Base-by-base conservation (phyloP, 2,329 filamentous ascomycete genomes). In the Fusarium albosuccineum region DNA sequence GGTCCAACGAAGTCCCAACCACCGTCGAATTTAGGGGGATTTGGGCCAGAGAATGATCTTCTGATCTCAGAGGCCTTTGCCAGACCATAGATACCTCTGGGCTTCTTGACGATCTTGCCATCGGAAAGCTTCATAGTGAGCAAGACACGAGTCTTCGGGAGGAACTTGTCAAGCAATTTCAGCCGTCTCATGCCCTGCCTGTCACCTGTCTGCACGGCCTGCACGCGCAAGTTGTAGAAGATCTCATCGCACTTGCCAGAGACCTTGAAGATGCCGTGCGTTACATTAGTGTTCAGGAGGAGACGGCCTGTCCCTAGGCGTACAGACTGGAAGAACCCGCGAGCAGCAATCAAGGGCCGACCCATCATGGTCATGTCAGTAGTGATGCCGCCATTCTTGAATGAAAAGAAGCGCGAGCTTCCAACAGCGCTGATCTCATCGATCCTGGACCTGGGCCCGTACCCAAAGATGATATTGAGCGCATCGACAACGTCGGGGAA, bases 311-410 rank as follows among this genome's bases (percentile, higher is more conserved):
- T 88, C 1, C 82, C 82, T 1, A 85, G 77, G 6, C 86, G 83
- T 3, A 83, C 80, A 33, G 85, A 87, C 70, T 86, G 84, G 57
- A 87, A 87, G 67, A 85, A 87, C 1, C 86, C 86, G 14, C 86
- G 82, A 2, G 84, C 75, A 30, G 85, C 80, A 8, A 77, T 44
- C 17, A 84, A 76, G 8, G 76, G 70, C 10, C 75, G 75, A 1
- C 70, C 70, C 0, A 33, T 77, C 74, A 6, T 57, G 40, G 6
- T 70, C 5, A 83, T 68, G 0, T 72, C 54, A 1, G 57, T 42
- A 1, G 63, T 67, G 22, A 80, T 77, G 2, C 70, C 64, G 1
- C 67, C 54, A 3, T 73, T 44, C 8, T 78, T 75, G 48, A 82
- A 71, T 0, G 84, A 80, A 64, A 87, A 88, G 66, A 84, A 84